phyloP scores from a whole-genome alignment of 176 grass and related monocot genomes.

The Zea mays region Zm-B73-REFERENCE-NAM-5.0 NC_050099.1:245733501-245734000 shows the following conservation, averaged over 20 bases:
- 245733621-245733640: neutral
- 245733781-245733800: too few species aligned
- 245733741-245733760: neutral
- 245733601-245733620: neutral
- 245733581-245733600: neutral
- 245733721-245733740: neutral
- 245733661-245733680: neutral
- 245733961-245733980: neutral
- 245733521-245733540: neutral
- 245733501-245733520: too few species aligned
- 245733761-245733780: too few species aligned
- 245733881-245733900: neutral
- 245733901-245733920: too few species aligned
- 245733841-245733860: too few species aligned
- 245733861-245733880: neutral
- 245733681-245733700: neutral
- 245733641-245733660: neutral
- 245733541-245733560: neutral
- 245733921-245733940: neutral
- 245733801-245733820: too few species aligned
- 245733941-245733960: neutral
- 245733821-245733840: neutral
- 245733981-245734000: neutral
- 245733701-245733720: neutral
- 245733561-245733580: neutral